Conservation (phyloP, 192 early-diverging fungal genomes). For the Chytriomyces sp. region DNA sequence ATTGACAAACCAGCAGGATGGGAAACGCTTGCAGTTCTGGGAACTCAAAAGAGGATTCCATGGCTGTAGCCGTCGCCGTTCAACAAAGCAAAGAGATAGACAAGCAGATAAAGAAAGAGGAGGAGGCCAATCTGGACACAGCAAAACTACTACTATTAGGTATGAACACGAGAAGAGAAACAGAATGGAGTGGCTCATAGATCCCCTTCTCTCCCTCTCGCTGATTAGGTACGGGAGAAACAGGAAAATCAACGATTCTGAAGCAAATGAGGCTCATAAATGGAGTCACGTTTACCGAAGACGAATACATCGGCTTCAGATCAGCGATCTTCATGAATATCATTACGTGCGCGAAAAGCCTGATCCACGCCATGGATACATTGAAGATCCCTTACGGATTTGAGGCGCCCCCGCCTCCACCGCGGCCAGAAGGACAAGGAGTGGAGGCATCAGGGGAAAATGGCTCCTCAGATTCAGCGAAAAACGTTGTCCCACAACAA, state of each 20-base stretch:
- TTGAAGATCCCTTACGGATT: slow-evolving; percentile 38
- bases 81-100: slow-evolving; percentile 57
- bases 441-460: neutral
- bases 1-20: neutral
- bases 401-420: slow-evolving; percentile 47
- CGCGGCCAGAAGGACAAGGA: neutral
- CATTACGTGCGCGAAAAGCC: slow-evolving; percentile 31
- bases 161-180: neutral
- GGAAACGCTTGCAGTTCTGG: slow-evolving; percentile 12
- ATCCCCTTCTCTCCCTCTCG: neutral
- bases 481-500: neutral
- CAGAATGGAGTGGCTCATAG: neutral
- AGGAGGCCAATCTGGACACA: slow-evolving; percentile 16
- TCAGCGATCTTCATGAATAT: slow-evolving; percentile 40
- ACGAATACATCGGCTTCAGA: slow-evolving; percentile 37
- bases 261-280: slow-evolving; percentile 51
- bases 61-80: slow-evolving; percentile 57
- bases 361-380: slow-evolving; percentile 42
- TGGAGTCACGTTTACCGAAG: slow-evolving; percentile 35
- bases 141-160: slow-evolving; percentile 44
- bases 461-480: neutral
- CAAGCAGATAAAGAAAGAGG: slow-evolving; percentile 47
- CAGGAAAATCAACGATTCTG: slow-evolving; percentile 51
- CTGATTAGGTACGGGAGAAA: slow-evolving; percentile 43
- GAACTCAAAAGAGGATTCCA: neutral